Percentiles rank a stretch among this genome's conserved stretches.
Evolutionary conservation across 2,329 filamentous ascomycete genomes (phyloP).

Genomic region (Penicillium glabrum): DNA sequence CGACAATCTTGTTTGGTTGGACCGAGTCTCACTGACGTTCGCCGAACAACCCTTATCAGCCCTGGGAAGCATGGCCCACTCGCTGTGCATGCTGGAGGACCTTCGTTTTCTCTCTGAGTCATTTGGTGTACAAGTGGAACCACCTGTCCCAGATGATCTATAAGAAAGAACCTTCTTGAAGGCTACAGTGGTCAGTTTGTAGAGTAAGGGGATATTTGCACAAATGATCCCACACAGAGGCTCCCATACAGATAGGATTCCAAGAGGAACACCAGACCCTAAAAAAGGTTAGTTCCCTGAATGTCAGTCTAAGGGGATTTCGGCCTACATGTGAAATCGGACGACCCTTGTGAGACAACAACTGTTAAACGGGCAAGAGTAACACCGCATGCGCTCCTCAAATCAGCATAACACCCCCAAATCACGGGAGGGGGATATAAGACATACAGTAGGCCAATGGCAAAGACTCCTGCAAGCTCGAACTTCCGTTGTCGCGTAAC

Average conservation of each 20-base stretch:
- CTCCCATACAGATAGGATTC: conserved; percentile 2
- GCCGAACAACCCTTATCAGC: not conserved
- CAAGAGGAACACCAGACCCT: conserved; percentile 5
- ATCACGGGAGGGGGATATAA: not conserved
- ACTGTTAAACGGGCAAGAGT: conserved; percentile 3
- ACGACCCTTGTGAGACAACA: conserved; percentile 2
- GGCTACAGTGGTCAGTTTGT: not conserved
- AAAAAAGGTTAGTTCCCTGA: not conserved
- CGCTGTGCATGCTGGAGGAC: not conserved
- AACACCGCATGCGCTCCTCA: not conserved
- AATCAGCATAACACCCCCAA: not conserved
- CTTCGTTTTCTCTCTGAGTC: not conserved
- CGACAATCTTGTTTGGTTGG: not conserved
- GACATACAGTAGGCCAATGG: conserved; percentile 6
- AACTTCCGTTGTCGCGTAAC: conserved; percentile 10
- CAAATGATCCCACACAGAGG: conserved; percentile 3
- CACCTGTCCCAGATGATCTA: not conserved
- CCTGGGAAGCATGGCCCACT: not conserved
- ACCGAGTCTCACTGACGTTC: not conserved
- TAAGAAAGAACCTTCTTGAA: not conserved
- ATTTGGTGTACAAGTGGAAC: not conserved
- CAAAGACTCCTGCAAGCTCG: conserved; percentile 12
- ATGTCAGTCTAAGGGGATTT: not conserved
- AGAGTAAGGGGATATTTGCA: conserved; percentile 2
- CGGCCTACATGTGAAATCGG: conserved; percentile 1